Conservation (phyloP, 169 alveolate genomes). For the Eimeria falciformis region DNA sequence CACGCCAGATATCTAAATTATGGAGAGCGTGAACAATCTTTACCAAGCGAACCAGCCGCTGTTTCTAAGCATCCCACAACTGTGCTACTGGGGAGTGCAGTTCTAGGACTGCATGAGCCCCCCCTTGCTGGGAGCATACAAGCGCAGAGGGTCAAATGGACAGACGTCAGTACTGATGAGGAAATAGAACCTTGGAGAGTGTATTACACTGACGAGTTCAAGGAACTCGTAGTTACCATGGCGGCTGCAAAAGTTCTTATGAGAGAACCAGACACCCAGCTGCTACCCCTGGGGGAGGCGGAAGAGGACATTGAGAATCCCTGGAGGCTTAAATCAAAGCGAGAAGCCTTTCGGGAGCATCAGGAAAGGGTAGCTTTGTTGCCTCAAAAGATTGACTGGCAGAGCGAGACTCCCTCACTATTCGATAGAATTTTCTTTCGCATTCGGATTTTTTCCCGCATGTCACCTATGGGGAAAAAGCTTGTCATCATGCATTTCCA, state of each 20-base stretch:
- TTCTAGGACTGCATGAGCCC: background rate
- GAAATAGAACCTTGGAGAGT: conserved; percentile 22
- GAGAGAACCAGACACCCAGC: conserved; percentile 30
- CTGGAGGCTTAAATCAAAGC: background rate
- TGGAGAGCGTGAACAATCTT: too few relatives aligned
- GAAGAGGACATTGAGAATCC: background rate
- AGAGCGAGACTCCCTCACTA: background rate
- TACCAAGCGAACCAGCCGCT: background rate
- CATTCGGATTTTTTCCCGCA: conserved; percentile 57
- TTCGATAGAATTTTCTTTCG: conserved; percentile 32
- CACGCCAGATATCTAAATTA: background rate
- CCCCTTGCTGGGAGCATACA: background rate
- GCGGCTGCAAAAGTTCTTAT: conserved; percentile 24
- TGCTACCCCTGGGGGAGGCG: background rate
- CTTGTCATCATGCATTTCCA: conserved; percentile 51
- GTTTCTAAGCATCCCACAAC: background rate
- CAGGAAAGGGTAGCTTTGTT: background rate
- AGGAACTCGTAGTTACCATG: conserved; percentile 36
- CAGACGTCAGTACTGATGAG: conserved; percentile 43
- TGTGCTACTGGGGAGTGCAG: conserved; percentile 22
- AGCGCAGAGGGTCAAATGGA: conserved; percentile 33
- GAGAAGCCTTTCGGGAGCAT: background rate
- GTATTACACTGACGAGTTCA: conserved; percentile 2
- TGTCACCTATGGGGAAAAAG: conserved; percentile 56
- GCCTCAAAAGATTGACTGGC: background rate